phyloP scores from a whole-genome alignment of 176 grass and related monocot species.

The Aegilops longissima region DNA sequence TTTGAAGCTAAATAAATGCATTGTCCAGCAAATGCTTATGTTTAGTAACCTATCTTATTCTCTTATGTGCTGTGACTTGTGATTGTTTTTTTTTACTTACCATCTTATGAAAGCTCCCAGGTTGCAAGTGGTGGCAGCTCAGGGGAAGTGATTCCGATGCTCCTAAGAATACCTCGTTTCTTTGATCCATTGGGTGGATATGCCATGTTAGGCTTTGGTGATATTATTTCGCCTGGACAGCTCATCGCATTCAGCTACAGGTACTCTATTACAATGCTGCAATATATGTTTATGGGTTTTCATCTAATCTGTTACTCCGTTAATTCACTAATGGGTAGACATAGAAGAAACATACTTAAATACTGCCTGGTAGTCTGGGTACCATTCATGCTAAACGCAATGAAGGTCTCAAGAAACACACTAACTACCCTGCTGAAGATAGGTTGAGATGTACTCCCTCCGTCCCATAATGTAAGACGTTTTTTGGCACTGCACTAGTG shows the following conservation, averaged over 20 bases:
- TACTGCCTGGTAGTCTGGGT: neutral
- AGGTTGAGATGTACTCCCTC: too few species aligned
- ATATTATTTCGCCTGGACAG: conserved; percentile 91
- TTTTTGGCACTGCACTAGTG: too few species aligned
- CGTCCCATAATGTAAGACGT: too few species aligned
- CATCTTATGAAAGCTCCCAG: conserved; percentile 38
- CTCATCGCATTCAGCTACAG: conserved; percentile 95
- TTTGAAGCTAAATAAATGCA: neutral
- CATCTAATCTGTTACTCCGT: neutral
- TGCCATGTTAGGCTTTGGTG: conserved; percentile 96
- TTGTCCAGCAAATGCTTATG: conserved; percentile 17
- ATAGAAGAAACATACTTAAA: neutral
- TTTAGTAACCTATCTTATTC: neutral
- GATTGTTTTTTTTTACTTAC: neutral
- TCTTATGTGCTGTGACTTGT: neutral
- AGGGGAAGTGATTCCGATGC: conserved; percentile 94
- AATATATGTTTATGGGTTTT: neutral
- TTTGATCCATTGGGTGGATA: conserved; percentile 99
- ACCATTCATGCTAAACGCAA: neutral
- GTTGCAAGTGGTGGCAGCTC: conserved; percentile 81
- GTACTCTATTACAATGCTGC: conserved; percentile 38
- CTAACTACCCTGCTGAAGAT: too few species aligned
- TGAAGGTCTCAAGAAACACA: neutral
- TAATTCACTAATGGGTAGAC: neutral
- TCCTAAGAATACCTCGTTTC: conserved; percentile 83